A percentile compares a stretch with the other conserved stretches of the same genome.
Conservation (phyloP, 2,329 filamentous ascomycete species). For the Fusarium fracticaudum region DNA sequence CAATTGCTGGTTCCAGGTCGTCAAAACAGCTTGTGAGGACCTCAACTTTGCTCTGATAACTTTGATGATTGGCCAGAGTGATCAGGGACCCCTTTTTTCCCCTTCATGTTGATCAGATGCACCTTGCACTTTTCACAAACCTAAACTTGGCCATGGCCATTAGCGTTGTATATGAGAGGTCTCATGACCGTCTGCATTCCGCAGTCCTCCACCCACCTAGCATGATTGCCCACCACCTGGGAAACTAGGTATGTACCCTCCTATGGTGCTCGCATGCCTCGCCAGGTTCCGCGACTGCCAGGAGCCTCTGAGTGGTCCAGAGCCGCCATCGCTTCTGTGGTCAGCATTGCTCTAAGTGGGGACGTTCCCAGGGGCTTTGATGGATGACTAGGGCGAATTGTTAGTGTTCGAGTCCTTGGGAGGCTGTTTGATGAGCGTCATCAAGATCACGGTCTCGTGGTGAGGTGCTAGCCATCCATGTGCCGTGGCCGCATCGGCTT, state of each 20-base stretch:
- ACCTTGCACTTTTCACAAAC: slow-evolving; percentile 41
- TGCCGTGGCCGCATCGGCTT: slow-evolving; percentile 32
- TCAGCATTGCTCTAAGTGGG: slow-evolving; percentile 24
- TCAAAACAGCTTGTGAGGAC: slow-evolving; percentile 6
- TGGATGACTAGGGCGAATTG: neutral
- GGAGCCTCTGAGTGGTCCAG: slow-evolving; percentile 27
- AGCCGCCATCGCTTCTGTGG: slow-evolving; percentile 26
- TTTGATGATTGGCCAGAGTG: slow-evolving; percentile 34
- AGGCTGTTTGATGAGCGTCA: slow-evolving; percentile 19
- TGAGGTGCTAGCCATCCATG: slow-evolving; percentile 10
- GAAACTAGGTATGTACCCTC: slow-evolving; percentile 18
- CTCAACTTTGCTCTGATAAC: neutral
- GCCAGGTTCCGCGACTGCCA: slow-evolving; percentile 26
- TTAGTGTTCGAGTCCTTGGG: slow-evolving; percentile 15
- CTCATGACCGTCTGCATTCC: slow-evolving; percentile 46
- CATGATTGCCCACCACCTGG: slow-evolving; percentile 34
- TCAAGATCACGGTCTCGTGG: slow-evolving; percentile 8
- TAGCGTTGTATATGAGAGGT: slow-evolving; percentile 44
- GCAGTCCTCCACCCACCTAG: slow-evolving; percentile 36
- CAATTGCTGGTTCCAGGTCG: slow-evolving; percentile 25
- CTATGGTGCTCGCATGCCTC: slow-evolving; percentile 10
- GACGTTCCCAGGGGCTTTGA: slow-evolving; percentile 25
- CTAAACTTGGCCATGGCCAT: slow-evolving; percentile 43
- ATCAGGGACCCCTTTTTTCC: slow-evolving; percentile 34
- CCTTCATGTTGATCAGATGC: slow-evolving; percentile 38